Conservation (phyloP, 495 filamentous ascomycete species). For the Hypomontagnella submonticulosa region DNA sequence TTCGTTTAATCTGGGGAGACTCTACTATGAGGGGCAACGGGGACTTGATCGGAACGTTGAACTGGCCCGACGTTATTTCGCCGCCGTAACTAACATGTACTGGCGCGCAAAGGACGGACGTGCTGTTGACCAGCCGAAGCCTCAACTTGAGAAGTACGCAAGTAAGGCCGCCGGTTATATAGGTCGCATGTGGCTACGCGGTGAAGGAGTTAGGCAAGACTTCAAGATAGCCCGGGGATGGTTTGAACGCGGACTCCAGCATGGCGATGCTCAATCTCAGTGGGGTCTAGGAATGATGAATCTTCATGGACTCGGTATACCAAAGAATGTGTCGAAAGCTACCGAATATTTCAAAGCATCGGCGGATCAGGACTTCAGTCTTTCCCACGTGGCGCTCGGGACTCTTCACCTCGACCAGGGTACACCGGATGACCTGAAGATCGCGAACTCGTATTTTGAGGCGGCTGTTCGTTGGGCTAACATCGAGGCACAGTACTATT, state of each 20-base stretch:
- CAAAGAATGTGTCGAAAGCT: slow-evolving; percentile 77
- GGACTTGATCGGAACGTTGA: slow-evolving; percentile 77
- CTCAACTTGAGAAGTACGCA: slow-evolving; percentile 80
- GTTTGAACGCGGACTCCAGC: slow-evolving; percentile 84
- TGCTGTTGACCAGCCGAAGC: slow-evolving; percentile 57
- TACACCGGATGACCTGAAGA: slow-evolving; percentile 67
- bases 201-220: slow-evolving; percentile 87
- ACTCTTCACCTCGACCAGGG: slow-evolving; percentile 92
- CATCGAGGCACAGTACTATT: slow-evolving; percentile 94
- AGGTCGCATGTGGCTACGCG: slow-evolving; percentile 91
- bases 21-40: slow-evolving; percentile 90
- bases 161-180: slow-evolving; percentile 91
- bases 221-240: slow-evolving; percentile 79
- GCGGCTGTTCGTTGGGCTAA: slow-evolving; percentile 87
- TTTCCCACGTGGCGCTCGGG: slow-evolving; percentile 85
- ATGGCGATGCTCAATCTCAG: slow-evolving; percentile 86
- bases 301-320: slow-evolving; percentile 83
- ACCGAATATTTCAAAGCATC: slow-evolving; percentile 84
- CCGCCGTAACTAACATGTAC: slow-evolving; percentile 81
- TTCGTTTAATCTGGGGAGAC: slow-evolving; percentile 85
- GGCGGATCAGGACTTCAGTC: slow-evolving; percentile 83
- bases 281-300: slow-evolving; percentile 88
- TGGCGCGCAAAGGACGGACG: slow-evolving; percentile 74
- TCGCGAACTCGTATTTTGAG: slow-evolving; percentile 89
- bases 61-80: slow-evolving; percentile 84